Evolutionary conservation across 163 green algal species (phyloP).

Genomic region (Scenedesmus sp.): DNA sequence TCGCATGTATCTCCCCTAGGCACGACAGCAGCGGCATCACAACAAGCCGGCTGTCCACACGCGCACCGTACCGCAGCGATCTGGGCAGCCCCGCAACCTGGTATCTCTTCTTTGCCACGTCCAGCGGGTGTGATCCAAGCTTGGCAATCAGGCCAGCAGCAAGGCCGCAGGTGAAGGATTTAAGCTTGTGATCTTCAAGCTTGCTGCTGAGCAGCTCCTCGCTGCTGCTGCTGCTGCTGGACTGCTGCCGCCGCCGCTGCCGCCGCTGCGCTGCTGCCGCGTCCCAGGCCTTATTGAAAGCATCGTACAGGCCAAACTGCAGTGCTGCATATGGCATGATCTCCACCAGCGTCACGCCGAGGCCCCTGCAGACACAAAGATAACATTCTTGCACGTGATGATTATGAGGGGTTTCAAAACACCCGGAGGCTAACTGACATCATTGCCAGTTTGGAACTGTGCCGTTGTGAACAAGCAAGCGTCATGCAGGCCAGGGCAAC

Average conservation of each 20-base stretch:
- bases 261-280: background rate
- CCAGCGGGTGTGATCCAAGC: slow-evolving; percentile 91
- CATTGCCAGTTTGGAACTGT: too few relatives aligned
- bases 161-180: slow-evolving; percentile 68
- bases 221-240: slow-evolving; percentile 22
- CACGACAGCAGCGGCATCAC: slow-evolving; percentile 56
- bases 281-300: slow-evolving; percentile 55
- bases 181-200: slow-evolving; percentile 49
- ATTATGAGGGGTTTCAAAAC: too few relatives aligned
- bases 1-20: slow-evolving; percentile 62
- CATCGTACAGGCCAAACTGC: slow-evolving; percentile 89
- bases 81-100: slow-evolving; percentile 81
- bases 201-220: background rate
- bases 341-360: slow-evolving; percentile 95
- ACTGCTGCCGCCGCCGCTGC: slow-evolving; percentile 7
- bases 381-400: too few relatives aligned
- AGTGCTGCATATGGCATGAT: slow-evolving; percentile 98
- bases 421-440: too few relatives aligned
- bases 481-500: too few relatives aligned
- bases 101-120: slow-evolving; percentile 98
- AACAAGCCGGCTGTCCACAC: slow-evolving; percentile 62
- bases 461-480: too few relatives aligned
- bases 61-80: slow-evolving; percentile 68
- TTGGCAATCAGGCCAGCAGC: slow-evolving; percentile 74
- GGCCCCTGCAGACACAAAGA: slow-evolving; percentile 60